Base-by-base conservation (phyloP, 2,329 filamentous ascomycete genomes). In the Ophiostoma montium region DNA sequence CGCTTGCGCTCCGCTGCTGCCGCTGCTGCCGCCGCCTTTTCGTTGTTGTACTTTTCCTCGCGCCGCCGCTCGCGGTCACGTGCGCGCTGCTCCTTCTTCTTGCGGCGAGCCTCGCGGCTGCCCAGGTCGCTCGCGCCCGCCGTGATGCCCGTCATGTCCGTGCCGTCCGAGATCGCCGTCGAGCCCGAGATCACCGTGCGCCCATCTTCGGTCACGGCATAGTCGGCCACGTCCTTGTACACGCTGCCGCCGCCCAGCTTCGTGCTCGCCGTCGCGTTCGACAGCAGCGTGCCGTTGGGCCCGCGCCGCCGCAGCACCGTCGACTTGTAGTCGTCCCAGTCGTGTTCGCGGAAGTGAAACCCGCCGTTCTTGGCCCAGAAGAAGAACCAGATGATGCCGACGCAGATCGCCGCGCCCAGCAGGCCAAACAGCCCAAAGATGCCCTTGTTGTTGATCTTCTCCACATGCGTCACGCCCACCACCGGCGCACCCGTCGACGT, bases 281-380 rank as follows among this genome's bases (percentile, higher is more conserved):
- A 84, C 5, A 95, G 71, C 1, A 90, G 80, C 41, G 84, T 89
- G 36, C 90, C 90, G 65, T 95, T 89, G 5, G 89, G 87, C 1
- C 88, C 89, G 60, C 84, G 88, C 48, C 89, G 84, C 38, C 92
- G 78, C 42, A 98, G 67, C 2, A 98, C 92, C 0, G 90, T 95
- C 1, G 84, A 83, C 64, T 96, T 96, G 77, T 98, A 98, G 61
- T 98, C 92, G 6, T 96, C 90, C 90, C 92, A 98, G 66, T 98
- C 92, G 33, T 78, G 73, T 54, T 94, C 70, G 43, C 76, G 75
- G 73, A 88, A 96, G 55, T 84, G 70, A 69, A 96, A 95, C 13
- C 92, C 92, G 53, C 92, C 92, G 58, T 96, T 95, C 67, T 85
- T 90, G 50, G 90, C 90, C 84, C 86, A 94, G 74, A 94, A 94